Percentiles rank a stretch among this genome's conserved stretches.
Conservation (phyloP, 169 alveolate genomes). For the Plasmodium knowlesi region DNA sequence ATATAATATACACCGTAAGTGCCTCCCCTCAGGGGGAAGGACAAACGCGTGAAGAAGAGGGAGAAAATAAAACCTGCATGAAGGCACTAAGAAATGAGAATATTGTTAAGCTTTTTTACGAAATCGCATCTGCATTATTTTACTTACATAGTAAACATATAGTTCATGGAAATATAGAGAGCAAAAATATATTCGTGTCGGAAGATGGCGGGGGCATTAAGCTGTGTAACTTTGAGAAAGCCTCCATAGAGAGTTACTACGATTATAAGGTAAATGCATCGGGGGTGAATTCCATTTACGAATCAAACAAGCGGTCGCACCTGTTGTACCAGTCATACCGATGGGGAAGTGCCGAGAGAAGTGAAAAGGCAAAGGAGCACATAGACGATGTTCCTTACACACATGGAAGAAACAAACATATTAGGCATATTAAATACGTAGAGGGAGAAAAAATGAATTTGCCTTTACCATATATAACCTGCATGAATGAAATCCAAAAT, state of each 20-base stretch:
- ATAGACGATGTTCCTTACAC: not conserved
- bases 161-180: slow-evolving; percentile 23
- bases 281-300: not conserved
- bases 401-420: not conserved
- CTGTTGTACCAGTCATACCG: not conserved
- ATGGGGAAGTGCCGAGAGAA: no score
- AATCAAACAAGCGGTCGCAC: not conserved
- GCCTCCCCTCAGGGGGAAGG: not conserved
- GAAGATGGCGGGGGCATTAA: slow-evolving; percentile 33
- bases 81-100: not conserved
- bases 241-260: slow-evolving; percentile 34
- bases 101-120: slow-evolving; percentile 12
- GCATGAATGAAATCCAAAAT: not conserved
- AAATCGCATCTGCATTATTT: slow-evolving; percentile 12
- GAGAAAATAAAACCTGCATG: not conserved
- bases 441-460: not conserved
- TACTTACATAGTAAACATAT: slow-evolving; percentile 20
- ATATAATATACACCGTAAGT: slow-evolving; percentile 2
- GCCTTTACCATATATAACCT: slow-evolving; percentile 42
- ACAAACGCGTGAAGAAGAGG: not conserved
- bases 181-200: slow-evolving; percentile 31
- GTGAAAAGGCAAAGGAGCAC: not conserved
- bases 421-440: not conserved
- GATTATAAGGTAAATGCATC: slow-evolving; percentile 1
- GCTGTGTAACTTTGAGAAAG: slow-evolving; percentile 28